Base-by-base conservation (phyloP, 345 rosid genomes). In the Physaria fendleri region DNA sequence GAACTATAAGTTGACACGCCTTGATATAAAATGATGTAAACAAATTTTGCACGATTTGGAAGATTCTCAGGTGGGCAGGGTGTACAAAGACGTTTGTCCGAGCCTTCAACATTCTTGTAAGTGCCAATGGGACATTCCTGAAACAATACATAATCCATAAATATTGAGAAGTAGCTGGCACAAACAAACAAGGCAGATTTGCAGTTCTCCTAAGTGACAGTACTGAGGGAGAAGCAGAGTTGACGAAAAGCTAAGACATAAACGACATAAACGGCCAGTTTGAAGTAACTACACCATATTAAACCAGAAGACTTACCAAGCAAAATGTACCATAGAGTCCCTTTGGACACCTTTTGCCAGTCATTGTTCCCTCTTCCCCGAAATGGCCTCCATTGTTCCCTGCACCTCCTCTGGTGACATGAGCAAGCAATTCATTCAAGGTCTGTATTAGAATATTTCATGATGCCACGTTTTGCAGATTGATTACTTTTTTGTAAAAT, bases 71-170 rank as follows among this genome's bases (percentile, higher is more conserved):
- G 75, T 6, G 94, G 76, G 77, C 99, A 89, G 76, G 91, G 86
- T 49, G 60, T 81, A 66, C 99, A 93, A 43, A 93, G 94, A 66
- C 57, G 60, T 79, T 66, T 82, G 72, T 86, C 88, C 65, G 99
- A 93, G 35, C 99, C 99, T 59, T 79, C 91, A 25, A 76, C 77
- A 68, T 78, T 77, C 80, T 93, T 93, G 73, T 80, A 93, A 58
- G 97, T 93, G 48, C 99, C 99, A 69, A 87, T 57, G 41, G 97
- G 99, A 76, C 97, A 93, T 79, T 93, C 99, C 99, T 93, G 75
- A 40, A 13, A 72, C 44, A 65, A 51, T 21, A 42, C 17, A 33
- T 18, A 30, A 35, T 62, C 35, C 56, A 61, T 34, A 52, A 15
- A 44, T 33, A 54, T 25, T 8, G n/a, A 61, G 30, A 56, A 66